Evolutionary conservation across 129 eudicot species (phyloP).

Genomic region (Logfia minima): DNA sequence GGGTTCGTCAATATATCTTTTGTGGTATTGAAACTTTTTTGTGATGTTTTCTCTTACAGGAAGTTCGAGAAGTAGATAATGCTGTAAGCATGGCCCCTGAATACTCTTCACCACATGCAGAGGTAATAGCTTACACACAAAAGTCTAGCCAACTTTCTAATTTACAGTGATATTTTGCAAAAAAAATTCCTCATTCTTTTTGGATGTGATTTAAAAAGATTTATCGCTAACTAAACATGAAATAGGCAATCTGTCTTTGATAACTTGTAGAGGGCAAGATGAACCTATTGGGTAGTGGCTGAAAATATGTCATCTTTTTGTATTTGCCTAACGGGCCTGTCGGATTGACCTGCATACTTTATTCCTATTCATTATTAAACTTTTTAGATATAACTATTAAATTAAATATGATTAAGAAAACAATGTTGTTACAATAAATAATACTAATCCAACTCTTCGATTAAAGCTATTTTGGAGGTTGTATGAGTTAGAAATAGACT

Average conservation of each 20-base stretch:
- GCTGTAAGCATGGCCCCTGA: constrained; percentile 46
- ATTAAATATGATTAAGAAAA: not conserved
- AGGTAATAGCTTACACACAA: constrained; percentile 41
- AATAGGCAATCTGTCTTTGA: not conserved
- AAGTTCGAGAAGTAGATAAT: constrained; percentile 51
- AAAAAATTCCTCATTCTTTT: constrained; percentile 10
- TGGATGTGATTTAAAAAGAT: not conserved
- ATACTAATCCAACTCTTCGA: not conserved
- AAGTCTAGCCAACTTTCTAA: constrained; percentile 3
- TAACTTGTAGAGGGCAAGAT: not conserved
- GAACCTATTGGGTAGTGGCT: not conserved
- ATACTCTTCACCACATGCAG: constrained; percentile 44
- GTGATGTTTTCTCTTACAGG: constrained; percentile 45
- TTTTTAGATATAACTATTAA: too few species aligned
- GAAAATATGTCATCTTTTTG: not conserved
- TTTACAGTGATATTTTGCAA: not conserved
- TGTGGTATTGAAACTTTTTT: constrained; percentile 16
- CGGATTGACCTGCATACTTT: not conserved
- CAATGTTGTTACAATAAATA: not conserved
- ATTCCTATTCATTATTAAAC: not conserved
- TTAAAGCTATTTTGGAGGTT: not conserved
- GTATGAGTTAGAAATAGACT: not conserved
- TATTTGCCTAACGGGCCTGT: not conserved
- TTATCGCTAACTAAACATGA: not conserved
- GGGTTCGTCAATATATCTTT: not conserved